phyloP scores from a whole-genome alignment of 225 moss, liverwort and hornwort species.

The Pseudoscleropodium purum region DNA sequence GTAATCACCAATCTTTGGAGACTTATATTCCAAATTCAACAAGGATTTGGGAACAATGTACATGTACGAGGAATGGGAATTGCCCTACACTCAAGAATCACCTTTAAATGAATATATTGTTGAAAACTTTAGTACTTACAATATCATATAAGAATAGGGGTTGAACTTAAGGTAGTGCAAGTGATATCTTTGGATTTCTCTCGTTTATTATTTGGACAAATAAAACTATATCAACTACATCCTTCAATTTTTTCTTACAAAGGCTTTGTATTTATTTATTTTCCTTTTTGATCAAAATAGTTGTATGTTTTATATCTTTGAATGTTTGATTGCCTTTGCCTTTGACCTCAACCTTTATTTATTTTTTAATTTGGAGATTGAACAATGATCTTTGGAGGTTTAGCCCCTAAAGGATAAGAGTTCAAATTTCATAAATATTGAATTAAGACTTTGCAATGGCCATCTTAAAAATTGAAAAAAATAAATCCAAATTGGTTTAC shows the following conservation, averaged over 20 bases:
- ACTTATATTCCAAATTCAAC: background rate
- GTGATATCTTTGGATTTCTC: background rate
- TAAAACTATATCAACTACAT: background rate
- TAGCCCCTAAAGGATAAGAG: fast-evolving
- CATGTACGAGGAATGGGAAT: fast-evolving
- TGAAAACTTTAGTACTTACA: background rate
- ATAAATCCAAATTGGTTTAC: background rate
- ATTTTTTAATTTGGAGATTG: background rate
- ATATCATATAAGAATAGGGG: background rate
- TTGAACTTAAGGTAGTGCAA: background rate
- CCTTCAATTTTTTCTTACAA: background rate
- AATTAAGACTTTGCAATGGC: background rate
- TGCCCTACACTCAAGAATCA: background rate
- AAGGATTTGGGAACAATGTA: background rate
- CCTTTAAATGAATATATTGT: background rate
- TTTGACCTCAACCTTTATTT: background rate
- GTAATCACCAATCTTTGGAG: background rate
- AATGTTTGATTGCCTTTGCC: background rate
- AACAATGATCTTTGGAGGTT: fast-evolving
- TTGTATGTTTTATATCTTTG: no score
- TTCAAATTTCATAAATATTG: no score
- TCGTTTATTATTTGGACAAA: background rate
- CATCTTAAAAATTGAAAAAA: background rate
- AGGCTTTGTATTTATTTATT: background rate
- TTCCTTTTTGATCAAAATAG: background rate